These are phyloP conservation scores for Ogataea nitratoaversa DNA, from an alignment of 805 yeast species.

Conservation along the genomic window DNA sequence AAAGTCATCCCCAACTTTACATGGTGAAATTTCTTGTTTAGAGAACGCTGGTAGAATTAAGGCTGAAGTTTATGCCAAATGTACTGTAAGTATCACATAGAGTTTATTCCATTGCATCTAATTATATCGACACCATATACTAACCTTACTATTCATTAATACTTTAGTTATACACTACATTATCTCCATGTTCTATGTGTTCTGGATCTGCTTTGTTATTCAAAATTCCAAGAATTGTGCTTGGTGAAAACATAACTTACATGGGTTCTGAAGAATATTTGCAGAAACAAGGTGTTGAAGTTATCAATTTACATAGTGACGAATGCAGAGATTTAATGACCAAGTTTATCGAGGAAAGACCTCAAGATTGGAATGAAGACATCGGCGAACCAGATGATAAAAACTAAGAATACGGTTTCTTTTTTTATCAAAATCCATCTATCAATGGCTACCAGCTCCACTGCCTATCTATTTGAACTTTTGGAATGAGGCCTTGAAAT, in stretches of 20 bases:
- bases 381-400: slow-evolving; percentile 44
- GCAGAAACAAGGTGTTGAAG: slow-evolving; percentile 62
- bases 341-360: slow-evolving; percentile 71
- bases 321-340: slow-evolving; percentile 71
- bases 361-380: slow-evolving; percentile 79
- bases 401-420: not conserved
- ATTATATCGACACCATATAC: slow-evolving; percentile 1
- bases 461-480: too few relatives aligned
- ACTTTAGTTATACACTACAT: slow-evolving; percentile 67
- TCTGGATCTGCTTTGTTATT: slow-evolving; percentile 88
- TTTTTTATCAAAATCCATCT: too few relatives aligned
- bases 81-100: slow-evolving; percentile 46
- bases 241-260: slow-evolving; percentile 85
- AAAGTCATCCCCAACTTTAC: slow-evolving; percentile 76
- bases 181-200: slow-evolving; percentile 95
- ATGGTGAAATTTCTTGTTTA: slow-evolving; percentile 87
- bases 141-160: slow-evolving; percentile 4
- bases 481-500: too few relatives aligned
- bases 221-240: slow-evolving; percentile 80
- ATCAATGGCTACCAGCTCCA: too few relatives aligned
- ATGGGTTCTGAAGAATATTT: slow-evolving; percentile 80
- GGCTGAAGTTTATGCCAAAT: slow-evolving; percentile 71
- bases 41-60: slow-evolving; percentile 89
- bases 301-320: slow-evolving; percentile 54
- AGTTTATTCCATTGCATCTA: not conserved